Evolutionary conservation across 2,329 filamentous ascomycete genomes (phyloP), one percentile per base, ranked within the genome.

Genomic region (Pseudogymnoascus sp.): DNA sequence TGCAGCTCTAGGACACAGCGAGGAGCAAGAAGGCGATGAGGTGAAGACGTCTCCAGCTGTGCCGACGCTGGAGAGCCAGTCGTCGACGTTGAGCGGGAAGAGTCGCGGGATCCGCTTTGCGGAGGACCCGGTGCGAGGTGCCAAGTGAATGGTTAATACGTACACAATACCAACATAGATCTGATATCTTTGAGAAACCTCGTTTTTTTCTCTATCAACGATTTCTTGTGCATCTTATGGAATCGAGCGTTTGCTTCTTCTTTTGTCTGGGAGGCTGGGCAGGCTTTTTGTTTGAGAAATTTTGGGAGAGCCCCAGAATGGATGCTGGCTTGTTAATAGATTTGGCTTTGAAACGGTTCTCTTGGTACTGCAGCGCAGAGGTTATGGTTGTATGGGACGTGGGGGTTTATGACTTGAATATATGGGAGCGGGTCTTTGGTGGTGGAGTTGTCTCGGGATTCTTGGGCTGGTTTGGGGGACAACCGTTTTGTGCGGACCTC

Each of bases 1-100:
- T 66, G 88, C 88, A 1, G 89, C 89, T 1, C 74, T 92, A 1
- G 88, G 88, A 8, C 76, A 88, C 62, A 73, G 74, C 12, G 58
- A 41, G 34, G 61, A 61, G 21, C 55, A 57, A 21, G 61, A 55
- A 30, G 60, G 30, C 3, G 61, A 41, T n/a, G 38, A 35, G 8
- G 63, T 66, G 10, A 65, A 67, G 26, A 65, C 69, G 2, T 33
- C 26, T 10, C 26, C 61, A 63, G 61, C 33, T 64, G 68, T 33
- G 68, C 70, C 59, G 69, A 71, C 61, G 66, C 68, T 64, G 68
- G 67, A 13, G 64, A 62, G 12, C 58, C 67, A n/a, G 65, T 71
- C 68, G 68, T 19, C 68, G 13, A 41, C 30, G 65, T 4, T 67
- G 66, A 1, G 67, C 61, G 18, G 64, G 30, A 65, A 57, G 58